Evolutionary conservation across 179 eudicot genomes (phyloP).

Genomic region (Gypsophila paniculata): DNA sequence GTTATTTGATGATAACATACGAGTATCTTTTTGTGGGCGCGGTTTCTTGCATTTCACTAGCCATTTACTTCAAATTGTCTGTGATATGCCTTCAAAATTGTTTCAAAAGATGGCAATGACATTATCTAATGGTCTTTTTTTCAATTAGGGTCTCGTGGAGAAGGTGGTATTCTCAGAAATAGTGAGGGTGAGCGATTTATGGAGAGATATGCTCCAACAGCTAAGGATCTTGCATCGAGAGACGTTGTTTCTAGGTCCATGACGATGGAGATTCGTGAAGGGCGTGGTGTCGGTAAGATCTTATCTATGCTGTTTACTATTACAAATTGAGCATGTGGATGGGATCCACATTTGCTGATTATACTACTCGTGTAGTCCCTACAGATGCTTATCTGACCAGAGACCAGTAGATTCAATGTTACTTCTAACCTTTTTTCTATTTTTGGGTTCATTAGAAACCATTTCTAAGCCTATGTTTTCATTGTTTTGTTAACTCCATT

Average conservation of each 20-base stretch:
- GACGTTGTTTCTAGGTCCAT: conserved; percentile 97
- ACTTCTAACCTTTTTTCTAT: background rate
- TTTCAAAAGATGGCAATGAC: background rate
- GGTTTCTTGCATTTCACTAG: background rate
- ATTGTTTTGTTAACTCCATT: background rate
- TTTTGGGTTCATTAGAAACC: background rate
- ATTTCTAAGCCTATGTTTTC: background rate
- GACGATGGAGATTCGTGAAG: conserved; percentile 99
- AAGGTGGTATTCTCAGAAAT: conserved; percentile 96
- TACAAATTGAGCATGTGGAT: background rate
- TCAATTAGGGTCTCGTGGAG: conserved; percentile 87
- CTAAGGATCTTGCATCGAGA: conserved; percentile 99
- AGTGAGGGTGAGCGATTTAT: conserved; percentile 98
- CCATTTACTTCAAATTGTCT: background rate
- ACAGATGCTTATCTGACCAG: background rate
- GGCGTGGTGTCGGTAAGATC: conserved; percentile 97
- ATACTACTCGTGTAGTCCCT: background rate
- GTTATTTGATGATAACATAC: background rate
- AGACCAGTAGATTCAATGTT: background rate
- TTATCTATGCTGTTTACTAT: background rate
- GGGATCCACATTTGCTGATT: background rate
- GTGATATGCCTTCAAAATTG: background rate
- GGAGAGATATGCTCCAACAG: conserved; percentile 99
- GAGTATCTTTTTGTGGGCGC: background rate
- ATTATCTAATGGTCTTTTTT: conserved; percentile 10